These are phyloP conservation scores for Carallia brachiata DNA, from an alignment of 345 rosid species.

Conservation along the genomic window DNA sequence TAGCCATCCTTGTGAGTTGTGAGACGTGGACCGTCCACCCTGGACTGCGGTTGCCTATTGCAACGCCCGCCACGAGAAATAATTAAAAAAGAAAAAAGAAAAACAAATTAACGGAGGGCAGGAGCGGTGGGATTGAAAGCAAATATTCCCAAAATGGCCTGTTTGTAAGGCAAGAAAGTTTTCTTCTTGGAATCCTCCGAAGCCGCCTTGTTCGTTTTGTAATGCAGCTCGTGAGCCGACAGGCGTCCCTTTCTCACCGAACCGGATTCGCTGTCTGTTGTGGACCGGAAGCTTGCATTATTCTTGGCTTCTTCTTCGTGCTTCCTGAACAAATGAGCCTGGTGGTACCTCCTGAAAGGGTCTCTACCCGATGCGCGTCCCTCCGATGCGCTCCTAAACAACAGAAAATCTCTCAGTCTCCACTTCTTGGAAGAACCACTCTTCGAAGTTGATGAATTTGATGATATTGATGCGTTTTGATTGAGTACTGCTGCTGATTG, in stretches of 20 bases:
- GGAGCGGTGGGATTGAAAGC: constrained; percentile 50
- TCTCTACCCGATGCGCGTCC: constrained; percentile 68
- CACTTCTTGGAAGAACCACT: constrained; percentile 70
- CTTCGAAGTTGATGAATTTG: constrained; percentile 23
- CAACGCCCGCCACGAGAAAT: too few species aligned
- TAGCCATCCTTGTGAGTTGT: too few species aligned
- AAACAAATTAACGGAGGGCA: background rate
- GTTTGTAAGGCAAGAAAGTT: constrained; percentile 89
- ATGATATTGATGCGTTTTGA: constrained; percentile 8
- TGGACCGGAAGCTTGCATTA: background rate
- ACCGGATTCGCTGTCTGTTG: constrained; percentile 39
- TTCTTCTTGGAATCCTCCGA: constrained; percentile 70
- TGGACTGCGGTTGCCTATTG: too few species aligned
- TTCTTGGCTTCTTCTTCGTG: constrained; percentile 59
- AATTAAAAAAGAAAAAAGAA: too few species aligned
- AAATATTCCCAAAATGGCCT: constrained; percentile 68
- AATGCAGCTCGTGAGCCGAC: constrained; percentile 85
- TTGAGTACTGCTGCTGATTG: constrained; percentile 5
- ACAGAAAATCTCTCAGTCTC: constrained; percentile 67
- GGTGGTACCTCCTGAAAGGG: constrained; percentile 41
- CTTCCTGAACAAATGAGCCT: constrained; percentile 29
- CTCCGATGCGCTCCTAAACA: constrained; percentile 90
- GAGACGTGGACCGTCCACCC: too few species aligned
- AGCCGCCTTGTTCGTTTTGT: constrained; percentile 73
- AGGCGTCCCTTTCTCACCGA: constrained; percentile 39